phyloP scores from a whole-genome alignment of 306 rosid species.

The Styphnolobium japonicum region DNA sequence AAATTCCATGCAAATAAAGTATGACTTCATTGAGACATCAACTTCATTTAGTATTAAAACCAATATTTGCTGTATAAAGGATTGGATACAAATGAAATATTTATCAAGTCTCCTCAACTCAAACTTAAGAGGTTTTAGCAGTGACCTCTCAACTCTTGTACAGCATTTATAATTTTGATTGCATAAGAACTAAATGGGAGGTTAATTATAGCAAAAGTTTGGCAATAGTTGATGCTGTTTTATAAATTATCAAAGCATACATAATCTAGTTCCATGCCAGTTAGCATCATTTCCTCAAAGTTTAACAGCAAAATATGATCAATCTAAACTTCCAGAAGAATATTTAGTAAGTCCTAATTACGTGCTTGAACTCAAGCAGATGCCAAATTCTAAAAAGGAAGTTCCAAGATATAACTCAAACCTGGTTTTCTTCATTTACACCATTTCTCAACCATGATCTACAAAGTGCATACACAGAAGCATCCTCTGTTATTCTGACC shows the following conservation, averaged over 20 bases:
- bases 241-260: slow-evolving; percentile 3
- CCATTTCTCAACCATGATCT: slow-evolving; percentile 70
- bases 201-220: not conserved
- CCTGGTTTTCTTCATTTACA: slow-evolving; percentile 56
- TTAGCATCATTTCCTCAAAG: not conserved
- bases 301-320: not conserved
- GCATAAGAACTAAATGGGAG: not conserved
- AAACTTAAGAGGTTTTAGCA: not conserved
- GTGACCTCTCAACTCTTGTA: not conserved
- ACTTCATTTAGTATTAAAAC: not conserved
- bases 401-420: slow-evolving; percentile 20
- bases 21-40: not conserved
- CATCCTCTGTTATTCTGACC: slow-evolving; percentile 62
- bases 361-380: slow-evolving; percentile 3
- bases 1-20: not conserved
- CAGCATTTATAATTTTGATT: not conserved
- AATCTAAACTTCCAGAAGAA: slow-evolving; percentile 1
- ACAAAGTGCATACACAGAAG: slow-evolving; percentile 65
- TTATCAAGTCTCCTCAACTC: not conserved
- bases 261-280: not conserved
- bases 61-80: not conserved
- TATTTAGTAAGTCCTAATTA: not conserved
- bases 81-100: not conserved
- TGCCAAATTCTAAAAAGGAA: not conserved
- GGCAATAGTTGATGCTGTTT: not conserved